A percentile compares a stretch with the other conserved stretches of the same genome.
Evolutionary conservation across 192 early-diverging fungal genomes (phyloP).

Genomic region (Coemansia sp.): DNA sequence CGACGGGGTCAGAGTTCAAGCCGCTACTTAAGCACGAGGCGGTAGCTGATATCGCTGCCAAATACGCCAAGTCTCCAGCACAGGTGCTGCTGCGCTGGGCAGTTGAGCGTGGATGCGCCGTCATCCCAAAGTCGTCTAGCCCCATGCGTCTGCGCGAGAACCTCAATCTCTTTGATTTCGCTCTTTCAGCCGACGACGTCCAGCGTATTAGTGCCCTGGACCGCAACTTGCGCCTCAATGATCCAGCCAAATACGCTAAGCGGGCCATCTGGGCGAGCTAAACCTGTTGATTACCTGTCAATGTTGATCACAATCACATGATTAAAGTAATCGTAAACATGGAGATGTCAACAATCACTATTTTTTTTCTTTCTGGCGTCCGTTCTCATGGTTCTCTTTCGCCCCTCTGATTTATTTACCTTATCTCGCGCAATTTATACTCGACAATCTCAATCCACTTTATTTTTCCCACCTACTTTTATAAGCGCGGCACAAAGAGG

Average conservation of each 20-base stretch:
- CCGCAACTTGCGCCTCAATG: constrained; percentile 33
- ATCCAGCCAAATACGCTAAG: constrained; percentile 16
- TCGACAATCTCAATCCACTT: background rate
- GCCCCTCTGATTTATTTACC: background rate
- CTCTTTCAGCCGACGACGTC: constrained; percentile 26
- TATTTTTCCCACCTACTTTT: background rate
- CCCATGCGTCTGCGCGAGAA: constrained; percentile 59
- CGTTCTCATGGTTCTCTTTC: background rate
- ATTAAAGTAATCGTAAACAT: background rate
- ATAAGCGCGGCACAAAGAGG: background rate
- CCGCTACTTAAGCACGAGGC: constrained; percentile 26
- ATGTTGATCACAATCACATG: background rate
- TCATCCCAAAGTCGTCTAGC: constrained; percentile 79
- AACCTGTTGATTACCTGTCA: background rate
- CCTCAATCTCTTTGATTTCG: constrained; percentile 31
- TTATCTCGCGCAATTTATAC: constrained; percentile 2
- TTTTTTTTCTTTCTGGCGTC: background rate
- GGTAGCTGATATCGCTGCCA: constrained; percentile 66
- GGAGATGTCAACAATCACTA: background rate
- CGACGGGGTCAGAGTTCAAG: background rate
- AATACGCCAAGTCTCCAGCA: constrained; percentile 62
- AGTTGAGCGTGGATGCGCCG: constrained; percentile 67
- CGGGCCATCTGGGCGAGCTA: background rate
- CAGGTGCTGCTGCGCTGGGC: constrained; percentile 76
- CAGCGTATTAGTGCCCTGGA: constrained; percentile 22